A percentile compares a stretch with the other conserved stretches of the same genome.
These are phyloP conservation scores for Neodidymelliopsis sp. DNA, from an alignment of 2,329 filamentous ascomycete species.

Conservation along the genomic window DNA sequence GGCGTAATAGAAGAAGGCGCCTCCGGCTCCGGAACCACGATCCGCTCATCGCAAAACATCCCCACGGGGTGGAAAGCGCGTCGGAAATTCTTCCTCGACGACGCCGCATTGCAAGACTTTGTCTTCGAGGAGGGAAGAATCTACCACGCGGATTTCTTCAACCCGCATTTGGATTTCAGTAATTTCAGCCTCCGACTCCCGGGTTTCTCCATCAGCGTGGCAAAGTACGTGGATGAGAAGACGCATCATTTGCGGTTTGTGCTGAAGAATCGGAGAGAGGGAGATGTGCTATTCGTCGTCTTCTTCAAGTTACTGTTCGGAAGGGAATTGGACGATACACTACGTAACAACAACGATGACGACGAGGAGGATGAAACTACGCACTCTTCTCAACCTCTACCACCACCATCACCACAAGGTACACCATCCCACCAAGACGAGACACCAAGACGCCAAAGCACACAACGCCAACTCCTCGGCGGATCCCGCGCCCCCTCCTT, in stretches of 20 bases:
- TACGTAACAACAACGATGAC: slow-evolving; percentile 31
- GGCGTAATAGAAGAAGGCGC: slow-evolving; percentile 52
- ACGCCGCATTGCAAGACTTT: slow-evolving; percentile 46
- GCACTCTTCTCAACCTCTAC: no score
- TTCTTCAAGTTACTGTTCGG: slow-evolving; percentile 57
- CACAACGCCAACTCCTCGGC: slow-evolving; percentile 9
- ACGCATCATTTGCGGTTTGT: slow-evolving; percentile 57
- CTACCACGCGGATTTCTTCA: slow-evolving; percentile 58
- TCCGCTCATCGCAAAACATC: slow-evolving; percentile 42
- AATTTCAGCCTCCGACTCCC: slow-evolving; percentile 56
- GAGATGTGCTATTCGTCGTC: slow-evolving; percentile 54
- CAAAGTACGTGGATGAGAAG: slow-evolving; percentile 57
- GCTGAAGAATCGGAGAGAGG: slow-evolving; percentile 52
- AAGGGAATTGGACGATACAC: slow-evolving; percentile 48
- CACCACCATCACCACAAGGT: no score
- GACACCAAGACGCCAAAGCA: background rate
- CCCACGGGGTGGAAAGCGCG: slow-evolving; percentile 53
- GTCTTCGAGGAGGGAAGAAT: slow-evolving; percentile 54
- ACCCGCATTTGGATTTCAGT: slow-evolving; percentile 58
- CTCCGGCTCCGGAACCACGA: slow-evolving; percentile 30
- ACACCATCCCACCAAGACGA: background rate
- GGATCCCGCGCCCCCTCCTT: slow-evolving; percentile 10
- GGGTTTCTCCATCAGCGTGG: slow-evolving; percentile 54
- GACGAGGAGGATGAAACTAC: background rate
- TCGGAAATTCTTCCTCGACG: slow-evolving; percentile 54